A percentile compares a stretch with the other conserved stretches of the same genome.
Evolutionary conservation across 2,329 filamentous ascomycete species (phyloP).

Genomic region (Raffaelea ambrosiae): DNA sequence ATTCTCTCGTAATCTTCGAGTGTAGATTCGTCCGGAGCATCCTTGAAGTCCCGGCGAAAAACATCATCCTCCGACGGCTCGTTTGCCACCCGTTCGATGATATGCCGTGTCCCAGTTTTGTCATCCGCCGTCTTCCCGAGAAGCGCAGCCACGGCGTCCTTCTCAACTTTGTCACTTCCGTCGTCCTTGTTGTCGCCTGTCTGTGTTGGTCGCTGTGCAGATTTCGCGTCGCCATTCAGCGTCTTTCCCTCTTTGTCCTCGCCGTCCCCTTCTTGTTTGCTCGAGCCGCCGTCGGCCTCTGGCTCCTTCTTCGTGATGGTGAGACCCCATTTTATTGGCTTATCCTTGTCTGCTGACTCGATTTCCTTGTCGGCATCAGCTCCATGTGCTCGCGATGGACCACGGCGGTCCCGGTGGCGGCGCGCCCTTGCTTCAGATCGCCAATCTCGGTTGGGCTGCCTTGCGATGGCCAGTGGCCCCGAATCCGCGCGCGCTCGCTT

Average conservation of each 20-base stretch:
- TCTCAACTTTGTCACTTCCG: conserved; percentile 1
- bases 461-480: conserved; percentile 18
- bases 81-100: conserved; percentile 16
- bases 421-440: conserved; percentile 20
- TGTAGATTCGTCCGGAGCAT: conserved; percentile 66
- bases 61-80: conserved; percentile 57
- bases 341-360: conserved; percentile 23
- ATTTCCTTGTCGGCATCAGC: conserved; percentile 12
- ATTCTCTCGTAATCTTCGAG: conserved; percentile 81
- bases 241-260: neutral
- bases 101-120: conserved; percentile 6
- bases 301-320: conserved; percentile 20
- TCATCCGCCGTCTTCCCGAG: conserved; percentile 9
- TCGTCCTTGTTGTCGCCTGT: neutral
- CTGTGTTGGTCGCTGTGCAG: neutral
- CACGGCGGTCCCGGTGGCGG: conserved; percentile 5
- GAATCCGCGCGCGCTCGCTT: conserved; percentile 7
- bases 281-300: neutral
- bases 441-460: conserved; percentile 21
- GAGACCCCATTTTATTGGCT: conserved; percentile 28
- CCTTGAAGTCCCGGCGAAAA: conserved; percentile 60
- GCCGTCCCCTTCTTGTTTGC: neutral
- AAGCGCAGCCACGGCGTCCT: conserved; percentile 15
- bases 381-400: neutral
- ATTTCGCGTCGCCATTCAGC: neutral